Conservation (phyloP, 805 yeast species). For the Cyberlindnera mycetangii region DNA sequence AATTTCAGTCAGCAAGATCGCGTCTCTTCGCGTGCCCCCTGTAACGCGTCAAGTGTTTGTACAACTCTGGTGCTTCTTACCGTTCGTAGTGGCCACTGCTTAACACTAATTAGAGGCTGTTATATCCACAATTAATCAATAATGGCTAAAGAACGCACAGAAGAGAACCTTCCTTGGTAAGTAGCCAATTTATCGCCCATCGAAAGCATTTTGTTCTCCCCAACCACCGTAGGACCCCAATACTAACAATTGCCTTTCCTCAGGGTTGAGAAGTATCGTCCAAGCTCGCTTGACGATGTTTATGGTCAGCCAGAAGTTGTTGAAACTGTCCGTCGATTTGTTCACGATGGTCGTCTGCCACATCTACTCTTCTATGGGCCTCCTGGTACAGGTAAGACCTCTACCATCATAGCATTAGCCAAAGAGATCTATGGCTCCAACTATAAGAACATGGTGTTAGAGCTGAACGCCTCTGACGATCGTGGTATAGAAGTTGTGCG, state of each 20-base stretch:
- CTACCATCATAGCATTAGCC: constrained; percentile 85
- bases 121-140: no score
- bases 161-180: constrained; percentile 30
- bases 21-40: no score
- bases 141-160: constrained; percentile 26
- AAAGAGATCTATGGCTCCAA: constrained; percentile 80
- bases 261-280: constrained; percentile 95
- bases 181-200: constrained; percentile 3
- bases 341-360: constrained; percentile 79
- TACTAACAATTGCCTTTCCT: background rate
- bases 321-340: constrained; percentile 79
- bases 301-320: constrained; percentile 90
- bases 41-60: no score
- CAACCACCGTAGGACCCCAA: no score
- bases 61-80: no score
- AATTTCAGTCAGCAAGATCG: no score
- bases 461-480: constrained; percentile 94
- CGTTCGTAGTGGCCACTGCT: no score
- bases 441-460: constrained; percentile 86
- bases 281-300: constrained; percentile 77
- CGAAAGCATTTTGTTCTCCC: no score
- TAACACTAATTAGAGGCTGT: no score
- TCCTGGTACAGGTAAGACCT: constrained; percentile 92
- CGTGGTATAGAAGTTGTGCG: constrained; percentile 98
- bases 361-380: constrained; percentile 94